phyloP scores from a whole-genome alignment of 2,329 filamentous ascomycete genomes.

The Penicillium concentricum region DNA sequence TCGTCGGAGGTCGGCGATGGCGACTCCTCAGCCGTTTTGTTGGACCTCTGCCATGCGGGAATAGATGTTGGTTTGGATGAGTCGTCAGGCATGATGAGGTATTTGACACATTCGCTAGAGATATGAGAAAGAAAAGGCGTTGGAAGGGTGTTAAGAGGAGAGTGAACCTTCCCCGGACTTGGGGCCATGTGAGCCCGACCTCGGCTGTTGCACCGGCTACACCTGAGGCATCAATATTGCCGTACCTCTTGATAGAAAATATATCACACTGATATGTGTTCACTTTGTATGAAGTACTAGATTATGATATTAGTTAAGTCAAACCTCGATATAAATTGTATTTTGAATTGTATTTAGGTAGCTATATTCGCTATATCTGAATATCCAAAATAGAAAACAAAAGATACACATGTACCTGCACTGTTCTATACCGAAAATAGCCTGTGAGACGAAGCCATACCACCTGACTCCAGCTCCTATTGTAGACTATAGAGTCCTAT shows the following conservation, averaged over 20 bases:
- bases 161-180: constrained; percentile 24
- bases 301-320: not conserved
- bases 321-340: no score
- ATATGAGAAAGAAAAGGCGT: not conserved
- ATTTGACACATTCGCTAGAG: not conserved
- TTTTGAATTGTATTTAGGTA: not conserved
- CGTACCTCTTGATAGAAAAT: not conserved
- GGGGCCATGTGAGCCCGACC: constrained; percentile 28
- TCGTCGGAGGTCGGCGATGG: constrained; percentile 27
- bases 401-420: not conserved
- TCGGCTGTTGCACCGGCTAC: constrained; percentile 22
- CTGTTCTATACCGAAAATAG: not conserved
- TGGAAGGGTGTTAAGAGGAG: constrained; percentile 1
- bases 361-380: not conserved
- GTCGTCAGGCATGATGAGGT: constrained; percentile 33
- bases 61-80: constrained; percentile 37
- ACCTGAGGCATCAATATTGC: constrained; percentile 4
- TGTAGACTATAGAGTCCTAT: not conserved
- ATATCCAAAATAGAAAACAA: not conserved
- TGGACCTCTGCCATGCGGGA: constrained; percentile 40
- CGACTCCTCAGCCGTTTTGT: constrained; percentile 33
- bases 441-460: constrained; percentile 2
- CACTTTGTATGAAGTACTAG: not conserved
- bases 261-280: not conserved
- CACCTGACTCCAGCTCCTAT: not conserved